These are phyloP conservation scores for Oxalis stricta DNA, from an alignment of 441 rosid genomes.

Conservation along the genomic window DNA sequence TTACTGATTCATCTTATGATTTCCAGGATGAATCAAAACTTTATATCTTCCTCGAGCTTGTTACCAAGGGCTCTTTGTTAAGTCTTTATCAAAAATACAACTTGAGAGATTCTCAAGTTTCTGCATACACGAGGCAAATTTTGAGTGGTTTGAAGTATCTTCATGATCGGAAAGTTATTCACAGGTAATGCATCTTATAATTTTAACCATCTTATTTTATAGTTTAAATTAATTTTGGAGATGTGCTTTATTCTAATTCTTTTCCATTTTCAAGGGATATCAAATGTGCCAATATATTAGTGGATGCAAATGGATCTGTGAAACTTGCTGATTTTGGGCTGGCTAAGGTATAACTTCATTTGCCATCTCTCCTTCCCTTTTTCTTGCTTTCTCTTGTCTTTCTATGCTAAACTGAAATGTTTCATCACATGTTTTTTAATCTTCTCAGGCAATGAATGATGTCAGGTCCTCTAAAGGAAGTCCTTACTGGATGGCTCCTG, in stretches of 20 bases:
- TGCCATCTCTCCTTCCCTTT: too few species aligned
- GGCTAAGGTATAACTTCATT: conserved; percentile 94
- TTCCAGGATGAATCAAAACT: conserved; percentile 66
- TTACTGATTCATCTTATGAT: background rate
- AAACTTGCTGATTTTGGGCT: conserved; percentile 96
- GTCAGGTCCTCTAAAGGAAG: conserved; percentile 80
- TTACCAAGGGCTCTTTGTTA: conserved; percentile 66
- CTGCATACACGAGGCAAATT: conserved; percentile 75
- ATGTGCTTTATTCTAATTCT: conserved; percentile 2
- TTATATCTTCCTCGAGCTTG: conserved; percentile 81
- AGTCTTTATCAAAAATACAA: conserved; percentile 46
- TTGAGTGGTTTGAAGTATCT: conserved; percentile 75
- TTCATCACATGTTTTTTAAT: background rate
- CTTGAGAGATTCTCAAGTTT: conserved; percentile 60
- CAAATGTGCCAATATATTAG: conserved; percentile 88
- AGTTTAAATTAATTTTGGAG: background rate
- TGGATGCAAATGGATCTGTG: conserved; percentile 68
- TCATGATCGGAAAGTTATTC: conserved; percentile 64
- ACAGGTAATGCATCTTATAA: conserved; percentile 39
- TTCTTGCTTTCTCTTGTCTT: background rate
- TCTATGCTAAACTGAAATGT: background rate
- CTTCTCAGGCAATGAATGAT: conserved; percentile 62
- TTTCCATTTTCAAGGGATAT: conserved; percentile 48
- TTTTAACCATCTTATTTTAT: background rate
- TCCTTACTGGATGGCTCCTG: conserved; percentile 98